Base-by-base conservation (phyloP, 2,329 filamentous ascomycete genomes). In the Exophiala oligosperma region DNA sequence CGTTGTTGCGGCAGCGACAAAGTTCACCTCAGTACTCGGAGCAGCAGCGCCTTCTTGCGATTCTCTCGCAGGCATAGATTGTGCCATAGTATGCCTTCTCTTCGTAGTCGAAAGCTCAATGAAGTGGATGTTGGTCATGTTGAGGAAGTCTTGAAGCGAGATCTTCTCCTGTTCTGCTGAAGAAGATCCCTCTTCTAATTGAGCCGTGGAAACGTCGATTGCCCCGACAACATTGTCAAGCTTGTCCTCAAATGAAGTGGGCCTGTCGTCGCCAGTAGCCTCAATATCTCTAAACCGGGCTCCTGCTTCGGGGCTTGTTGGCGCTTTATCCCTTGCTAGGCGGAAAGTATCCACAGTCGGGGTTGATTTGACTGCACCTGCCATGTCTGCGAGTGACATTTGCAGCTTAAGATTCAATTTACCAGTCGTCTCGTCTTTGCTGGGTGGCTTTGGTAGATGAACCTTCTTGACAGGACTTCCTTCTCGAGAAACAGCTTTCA, bases 21-120 rank as follows among this genome's bases (percentile, higher is more conserved):
- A 67, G 17, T 49, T 58, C 17, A 57, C 59, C 50, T 63, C 56
- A n/a, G 57, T 59, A n/a, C 46, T 51, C n/a, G 48, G 56, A 28
- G 35, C 50, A 21, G 56, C 50, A 29, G 26, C 24, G 43, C 44
- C 49, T 49, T 53, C 43, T 40, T 59, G 54, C 11, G 57, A 56
- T 11, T 56, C 46, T 12, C 17, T 37, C 3, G 54, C 17, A 0
- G 63, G 48, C 44, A 56, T 24, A 21, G 52, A 63, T 56, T 58
- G 63, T 44, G 57, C 64, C 57, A 88, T 86, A 0, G 93, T 97
- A 67, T 95, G 89, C 55, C 94, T 84, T 65, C 93, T 83, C 72
- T 97, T 97, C 1, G 92, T 97, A 0, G 93, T 96, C n/a, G 89
- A 96, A 50, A 99, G 80, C 71, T 99, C 94, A 90, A 99, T 97